Evolutionary conservation across 2,329 filamentous ascomycete species (phyloP).

Genomic region (Tolypocladium pustulatum): DNA sequence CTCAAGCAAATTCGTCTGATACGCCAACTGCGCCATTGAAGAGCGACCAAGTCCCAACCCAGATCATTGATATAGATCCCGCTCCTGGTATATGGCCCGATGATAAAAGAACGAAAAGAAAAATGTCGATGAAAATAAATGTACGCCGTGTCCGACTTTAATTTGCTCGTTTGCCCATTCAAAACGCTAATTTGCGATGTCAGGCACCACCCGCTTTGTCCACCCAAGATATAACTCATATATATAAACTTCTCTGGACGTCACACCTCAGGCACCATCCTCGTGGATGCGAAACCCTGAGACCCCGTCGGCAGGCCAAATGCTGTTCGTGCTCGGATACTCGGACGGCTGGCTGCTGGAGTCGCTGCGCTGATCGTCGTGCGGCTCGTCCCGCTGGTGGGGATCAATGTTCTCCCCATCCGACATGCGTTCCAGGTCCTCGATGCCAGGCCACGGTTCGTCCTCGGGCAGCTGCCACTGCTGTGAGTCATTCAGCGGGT

Average conservation of each 20-base stretch:
- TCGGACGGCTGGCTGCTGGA: constrained; percentile 44
- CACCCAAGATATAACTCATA: background rate
- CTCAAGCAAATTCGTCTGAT: background rate
- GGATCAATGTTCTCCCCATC: constrained; percentile 44
- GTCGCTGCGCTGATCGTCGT: constrained; percentile 19
- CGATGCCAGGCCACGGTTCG: constrained; percentile 46
- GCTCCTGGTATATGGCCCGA: background rate
- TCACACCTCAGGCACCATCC: constrained; percentile 14
- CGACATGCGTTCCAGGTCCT: constrained; percentile 33
- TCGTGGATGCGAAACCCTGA: constrained; percentile 30
- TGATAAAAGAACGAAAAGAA: background rate
- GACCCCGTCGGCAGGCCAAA: constrained; percentile 23
- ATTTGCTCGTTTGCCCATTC: background rate
- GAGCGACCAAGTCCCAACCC: background rate
- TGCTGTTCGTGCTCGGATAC: constrained; percentile 41
- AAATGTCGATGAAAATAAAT: background rate
- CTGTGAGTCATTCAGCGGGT: constrained; percentile 13
- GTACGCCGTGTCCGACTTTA: background rate
- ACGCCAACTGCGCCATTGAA: background rate
- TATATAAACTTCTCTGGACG: background rate
- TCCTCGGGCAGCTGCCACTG: constrained; percentile 36
- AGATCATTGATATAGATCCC: background rate
- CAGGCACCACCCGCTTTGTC: background rate
- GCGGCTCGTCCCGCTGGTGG: constrained; percentile 12
- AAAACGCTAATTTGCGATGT: background rate